These are phyloP conservation scores for Globisporangium nodosum DNA, from an alignment of 352 stramenopile genomes.

Conservation along the genomic window DNA sequence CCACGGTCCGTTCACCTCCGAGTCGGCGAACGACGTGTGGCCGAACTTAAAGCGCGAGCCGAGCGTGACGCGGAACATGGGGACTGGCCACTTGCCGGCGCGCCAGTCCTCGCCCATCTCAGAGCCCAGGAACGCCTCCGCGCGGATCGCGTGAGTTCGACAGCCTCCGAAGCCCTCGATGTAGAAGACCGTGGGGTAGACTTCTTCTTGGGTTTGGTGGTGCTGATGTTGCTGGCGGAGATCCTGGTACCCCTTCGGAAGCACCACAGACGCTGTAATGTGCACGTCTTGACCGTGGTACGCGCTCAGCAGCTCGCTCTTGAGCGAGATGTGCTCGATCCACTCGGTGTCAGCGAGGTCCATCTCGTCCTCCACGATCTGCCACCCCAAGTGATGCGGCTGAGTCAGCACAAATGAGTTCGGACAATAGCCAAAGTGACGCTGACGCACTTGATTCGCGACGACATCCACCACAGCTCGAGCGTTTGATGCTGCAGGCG, in stretches of 20 bases:
- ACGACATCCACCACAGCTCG: conserved; percentile 42
- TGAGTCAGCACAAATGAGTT: not conserved
- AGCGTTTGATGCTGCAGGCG: not conserved
- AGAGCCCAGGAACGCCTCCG: conserved; percentile 49
- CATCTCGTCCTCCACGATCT: conserved; percentile 35
- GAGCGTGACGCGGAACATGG: conserved; percentile 70
- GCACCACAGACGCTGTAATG: conserved; percentile 60
- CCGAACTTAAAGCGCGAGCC: conserved; percentile 72
- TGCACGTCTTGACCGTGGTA: conserved; percentile 62
- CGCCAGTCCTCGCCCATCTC: conserved; percentile 63
- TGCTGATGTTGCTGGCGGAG: conserved; percentile 2
- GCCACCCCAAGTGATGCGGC: not conserved
- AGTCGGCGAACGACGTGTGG: conserved; percentile 73
- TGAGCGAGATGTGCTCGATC: conserved; percentile 62
- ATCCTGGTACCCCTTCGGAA: conserved; percentile 51
- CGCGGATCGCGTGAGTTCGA: conserved; percentile 55
- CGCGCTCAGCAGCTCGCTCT: conserved; percentile 59
- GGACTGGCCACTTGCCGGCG: conserved; percentile 37
- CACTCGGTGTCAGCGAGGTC: conserved; percentile 45
- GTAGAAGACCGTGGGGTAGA: conserved; percentile 67
- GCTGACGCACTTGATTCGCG: conserved; percentile 31
- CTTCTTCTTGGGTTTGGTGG: not conserved
- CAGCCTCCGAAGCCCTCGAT: conserved; percentile 75
- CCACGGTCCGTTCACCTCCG: conserved; percentile 60
- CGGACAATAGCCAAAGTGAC: not conserved